Evolutionary conservation across 2,329 filamentous ascomycete species (phyloP), one percentile per base, ranked within the genome.

Genomic region (Aspergillus cejpii): DNA sequence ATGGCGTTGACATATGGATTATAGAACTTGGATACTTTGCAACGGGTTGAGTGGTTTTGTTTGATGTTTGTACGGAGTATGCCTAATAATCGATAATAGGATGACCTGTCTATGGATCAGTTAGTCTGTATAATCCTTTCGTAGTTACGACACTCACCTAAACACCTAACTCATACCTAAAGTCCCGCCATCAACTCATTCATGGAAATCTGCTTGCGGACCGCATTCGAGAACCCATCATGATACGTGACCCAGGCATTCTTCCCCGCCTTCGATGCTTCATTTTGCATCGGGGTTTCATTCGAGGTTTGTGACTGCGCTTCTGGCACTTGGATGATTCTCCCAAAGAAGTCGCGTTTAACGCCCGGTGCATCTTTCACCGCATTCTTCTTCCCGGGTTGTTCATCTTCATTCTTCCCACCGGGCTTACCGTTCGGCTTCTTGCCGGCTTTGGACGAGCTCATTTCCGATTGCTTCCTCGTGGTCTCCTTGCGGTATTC

Each of bases 161-260:
- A 5, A 2, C 12, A 15, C 14, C 28, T 6, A 4, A 23, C 24
- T 29, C 40, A 48, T 55, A 44, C 62, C 48, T 53, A 64, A 24
- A 72, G 52, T 10, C 69, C 68, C 14, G 63, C 64, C 74, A 95
- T 69, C 57, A 96, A 78, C 65, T 95, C 90, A 49, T 79, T 76
- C 63, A 95, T 64, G 6, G 85, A 85, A 50, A 96, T 81, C 2
- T 88, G 87, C 65, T 94, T 95, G 64, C 85, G 77, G 49, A 96
- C 90, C 8, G 90, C 90, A 74, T 96, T 95, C 44, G 88, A 92
- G 62, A 88, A 82, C 0, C 90, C 90, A 69, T 96, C 90, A 59
- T 95, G 83, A 65, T 83, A 96, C 51, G 81, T 91, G 33, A 94
- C 81, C 89, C 89, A 95, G 3, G 90, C 84, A 56, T 83, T 79